Conservation (phyloP, 805 yeast species). For the Yarrowia divulgata region DNA sequence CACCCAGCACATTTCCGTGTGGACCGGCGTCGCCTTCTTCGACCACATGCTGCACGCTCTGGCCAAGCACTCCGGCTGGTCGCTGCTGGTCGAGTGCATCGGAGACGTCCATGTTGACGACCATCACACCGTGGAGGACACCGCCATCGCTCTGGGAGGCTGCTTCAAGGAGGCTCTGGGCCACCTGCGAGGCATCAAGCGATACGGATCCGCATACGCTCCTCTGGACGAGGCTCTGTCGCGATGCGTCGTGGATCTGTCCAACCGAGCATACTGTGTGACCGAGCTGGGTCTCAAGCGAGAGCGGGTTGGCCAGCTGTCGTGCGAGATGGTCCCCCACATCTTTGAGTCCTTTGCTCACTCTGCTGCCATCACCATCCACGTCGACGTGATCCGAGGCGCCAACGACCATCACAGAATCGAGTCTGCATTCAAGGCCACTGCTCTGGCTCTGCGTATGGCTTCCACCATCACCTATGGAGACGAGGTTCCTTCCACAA, state of each 20-base stretch:
- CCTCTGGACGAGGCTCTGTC: conserved; percentile 96
- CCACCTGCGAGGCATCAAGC: conserved; percentile 83
- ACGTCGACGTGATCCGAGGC: conserved; percentile 93
- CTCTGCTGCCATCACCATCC: conserved; percentile 87
- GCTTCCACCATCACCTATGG: conserved; percentile 84
- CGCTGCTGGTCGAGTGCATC: conserved; percentile 82
- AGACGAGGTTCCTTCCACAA: conserved; percentile 93
- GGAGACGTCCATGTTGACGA: conserved; percentile 97
- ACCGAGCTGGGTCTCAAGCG: conserved; percentile 88
- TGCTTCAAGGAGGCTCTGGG: conserved; percentile 93
- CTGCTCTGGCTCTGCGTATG: conserved; percentile 90
- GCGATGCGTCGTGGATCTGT: conserved; percentile 93
- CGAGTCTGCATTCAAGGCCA: conserved; percentile 94
- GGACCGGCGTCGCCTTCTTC: conserved; percentile 92
- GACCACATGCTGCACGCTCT: conserved; percentile 98
- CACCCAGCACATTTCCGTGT: conserved; percentile 76
- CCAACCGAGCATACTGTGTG: conserved; percentile 92
- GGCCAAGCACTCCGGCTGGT: conserved; percentile 98
- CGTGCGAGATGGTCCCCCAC: conserved; percentile 98
- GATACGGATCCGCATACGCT: conserved; percentile 93
- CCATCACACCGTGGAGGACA: conserved; percentile 96
- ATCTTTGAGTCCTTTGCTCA: conserved; percentile 93
- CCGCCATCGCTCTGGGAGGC: conserved; percentile 87
- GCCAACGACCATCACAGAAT: conserved; percentile 96
- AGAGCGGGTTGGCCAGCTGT: conserved; percentile 90